Conservation (phyloP, 2,329 filamentous ascomycete species). For the Fusarium staphyleae region DNA sequence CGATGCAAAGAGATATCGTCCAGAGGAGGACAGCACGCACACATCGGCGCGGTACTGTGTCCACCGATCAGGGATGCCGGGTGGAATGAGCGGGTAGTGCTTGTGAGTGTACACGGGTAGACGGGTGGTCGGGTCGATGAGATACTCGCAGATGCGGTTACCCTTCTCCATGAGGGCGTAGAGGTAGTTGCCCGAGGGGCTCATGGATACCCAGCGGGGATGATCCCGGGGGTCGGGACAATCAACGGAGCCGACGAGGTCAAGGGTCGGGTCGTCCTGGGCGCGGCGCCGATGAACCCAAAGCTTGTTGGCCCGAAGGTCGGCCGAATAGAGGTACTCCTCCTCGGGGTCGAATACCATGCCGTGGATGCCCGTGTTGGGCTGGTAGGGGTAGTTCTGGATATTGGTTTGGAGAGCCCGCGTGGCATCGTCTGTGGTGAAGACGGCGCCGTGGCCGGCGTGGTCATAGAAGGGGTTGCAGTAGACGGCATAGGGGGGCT, state of each 20-base stretch:
- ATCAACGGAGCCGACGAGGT: constrained; percentile 74
- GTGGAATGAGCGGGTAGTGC: constrained; percentile 79
- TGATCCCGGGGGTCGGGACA: constrained; percentile 77
- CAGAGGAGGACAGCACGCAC: constrained; percentile 73
- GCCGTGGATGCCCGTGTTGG: constrained; percentile 76
- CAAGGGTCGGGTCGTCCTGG: constrained; percentile 51
- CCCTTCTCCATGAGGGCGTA: constrained; percentile 92
- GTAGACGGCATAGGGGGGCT: constrained; percentile 83
- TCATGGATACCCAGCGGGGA: constrained; percentile 87
- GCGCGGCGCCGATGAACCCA: constrained; percentile 81
- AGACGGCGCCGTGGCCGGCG: constrained; percentile 82
- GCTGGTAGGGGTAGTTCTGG: constrained; percentile 76
- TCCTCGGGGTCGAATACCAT: constrained; percentile 81
- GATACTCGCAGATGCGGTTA: constrained; percentile 82
- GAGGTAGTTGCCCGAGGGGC: constrained; percentile 77
- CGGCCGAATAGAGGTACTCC: constrained; percentile 79
- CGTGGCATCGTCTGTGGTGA: constrained; percentile 60
- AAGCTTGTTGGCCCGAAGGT: constrained; percentile 78
- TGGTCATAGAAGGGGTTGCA: constrained; percentile 91
- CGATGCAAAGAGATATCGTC: constrained; percentile 82
- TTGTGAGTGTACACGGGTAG: constrained; percentile 81
- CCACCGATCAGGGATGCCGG: constrained; percentile 63
- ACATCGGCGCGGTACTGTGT: constrained; percentile 85
- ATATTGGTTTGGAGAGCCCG: constrained; percentile 69
- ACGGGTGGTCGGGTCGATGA: constrained; percentile 75